Base-by-base conservation (phyloP, 495 filamentous ascomycete genomes). In the Penicillium desertorum region DNA sequence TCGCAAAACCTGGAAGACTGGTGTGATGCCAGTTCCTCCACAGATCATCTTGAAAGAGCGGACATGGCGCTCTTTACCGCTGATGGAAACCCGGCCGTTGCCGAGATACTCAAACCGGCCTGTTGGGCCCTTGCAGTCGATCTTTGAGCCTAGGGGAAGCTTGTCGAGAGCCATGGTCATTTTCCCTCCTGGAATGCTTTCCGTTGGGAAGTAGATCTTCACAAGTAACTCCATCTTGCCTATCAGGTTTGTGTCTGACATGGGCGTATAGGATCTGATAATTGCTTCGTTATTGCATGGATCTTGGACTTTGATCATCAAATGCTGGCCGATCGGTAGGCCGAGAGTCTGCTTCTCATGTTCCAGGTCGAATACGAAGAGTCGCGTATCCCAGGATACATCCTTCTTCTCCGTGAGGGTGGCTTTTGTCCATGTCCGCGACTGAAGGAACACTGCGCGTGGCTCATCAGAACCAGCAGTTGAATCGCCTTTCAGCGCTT, bases 61-160 rank as follows among this genome's bases (percentile, higher is more conserved):
- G 1, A 96, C 83, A 2, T 60, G 71, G 14, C 88, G 71, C 58
- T 81, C 71, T 34, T 74, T 76, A 4, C 83, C 85, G 37, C 83
- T 81, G 36, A 96, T 72, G 0, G 77, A 61, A 57, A 91, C 88
- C 9, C 71, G 60, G 0, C 93, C 91, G 1, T 76, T 68, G 3
- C 88, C 88, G 0, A 86, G 71, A 62, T 97, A 98, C 63, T 88
- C 83, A 53, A 98, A 93, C 65, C 91, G 88, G 5, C 93, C 93
- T 1, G 91, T 88, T 0, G 93, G 93, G 0, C 93, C 93, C 73
- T 96, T 96, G 77, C 96, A 89, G 25, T 96, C 89, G 34, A 94
- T 84, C 8, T 76, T 73, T 19, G 87, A 81, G 25, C 88, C 89
- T 2, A 91, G 63, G 3, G 87, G 80, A 1, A 96, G 76, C 22